Evolutionary conservation across 257 asterid genomes (phyloP).

Genomic region (Salvia rosmarinus): DNA sequence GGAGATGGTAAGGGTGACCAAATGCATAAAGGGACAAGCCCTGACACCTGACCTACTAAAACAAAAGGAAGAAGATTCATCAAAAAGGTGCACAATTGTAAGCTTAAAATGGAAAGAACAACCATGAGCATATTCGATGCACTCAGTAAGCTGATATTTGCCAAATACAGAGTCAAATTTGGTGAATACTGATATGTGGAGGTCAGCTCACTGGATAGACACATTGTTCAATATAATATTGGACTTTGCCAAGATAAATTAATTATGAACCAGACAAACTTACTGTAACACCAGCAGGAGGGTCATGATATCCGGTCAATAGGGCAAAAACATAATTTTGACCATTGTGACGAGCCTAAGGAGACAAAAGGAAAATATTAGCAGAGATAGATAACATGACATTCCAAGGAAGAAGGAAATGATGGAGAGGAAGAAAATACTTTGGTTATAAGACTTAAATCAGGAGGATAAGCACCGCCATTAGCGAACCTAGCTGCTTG

Average conservation of each 20-base stretch:
- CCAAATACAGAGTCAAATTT: not conserved
- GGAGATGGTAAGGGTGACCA: not conserved
- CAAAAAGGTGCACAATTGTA: not conserved
- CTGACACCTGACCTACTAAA: not conserved
- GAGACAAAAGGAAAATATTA: constrained; percentile 19
- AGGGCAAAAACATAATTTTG: not conserved
- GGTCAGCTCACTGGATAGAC: not conserved
- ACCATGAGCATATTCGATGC: not conserved
- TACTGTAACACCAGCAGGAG: constrained; percentile 72
- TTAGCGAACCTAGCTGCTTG: too few species aligned
- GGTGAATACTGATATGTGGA: not conserved
- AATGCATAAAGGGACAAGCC: not conserved
- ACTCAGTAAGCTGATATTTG: not conserved
- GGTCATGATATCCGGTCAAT: constrained; percentile 65
- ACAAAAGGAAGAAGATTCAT: not conserved
- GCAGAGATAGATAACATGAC: not conserved
- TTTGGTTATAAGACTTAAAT: constrained; percentile 45
- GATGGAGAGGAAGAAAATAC: constrained; percentile 41
- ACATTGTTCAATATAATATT: not conserved
- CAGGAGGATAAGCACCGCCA: too few species aligned
- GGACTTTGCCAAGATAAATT: not conserved
- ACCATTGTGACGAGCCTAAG: constrained; percentile 40
- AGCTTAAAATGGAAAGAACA: not conserved
- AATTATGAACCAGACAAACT: constrained; percentile 33
- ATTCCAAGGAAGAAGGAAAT: not conserved